Conservation (phyloP, 805 yeast species). For the Kluyveromyces siamensis region DNA sequence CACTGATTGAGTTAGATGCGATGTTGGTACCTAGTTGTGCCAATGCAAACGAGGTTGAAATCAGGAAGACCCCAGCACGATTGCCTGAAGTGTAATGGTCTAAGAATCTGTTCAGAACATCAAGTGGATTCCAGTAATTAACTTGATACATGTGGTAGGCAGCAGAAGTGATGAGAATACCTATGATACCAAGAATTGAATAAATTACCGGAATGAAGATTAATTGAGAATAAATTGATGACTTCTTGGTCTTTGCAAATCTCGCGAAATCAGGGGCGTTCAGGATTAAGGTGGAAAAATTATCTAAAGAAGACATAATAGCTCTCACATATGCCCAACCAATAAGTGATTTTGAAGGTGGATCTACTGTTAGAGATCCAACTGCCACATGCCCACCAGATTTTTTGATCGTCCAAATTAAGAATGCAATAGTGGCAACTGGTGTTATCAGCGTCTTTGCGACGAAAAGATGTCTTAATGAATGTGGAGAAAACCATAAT, state of each 20-base stretch:
- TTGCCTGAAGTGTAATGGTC: slow-evolving; percentile 37
- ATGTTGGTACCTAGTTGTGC: slow-evolving; percentile 76
- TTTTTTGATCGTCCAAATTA: slow-evolving; percentile 77
- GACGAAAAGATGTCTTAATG: slow-evolving; percentile 75
- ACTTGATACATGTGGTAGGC: slow-evolving; percentile 33
- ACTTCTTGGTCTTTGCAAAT: slow-evolving; percentile 46
- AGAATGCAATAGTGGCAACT: slow-evolving; percentile 71
- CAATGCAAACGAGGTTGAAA: slow-evolving; percentile 52
- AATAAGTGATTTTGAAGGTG: slow-evolving; percentile 24
- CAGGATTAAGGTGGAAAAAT: slow-evolving; percentile 70
- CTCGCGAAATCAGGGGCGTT: slow-evolving; percentile 82
- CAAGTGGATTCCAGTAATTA: slow-evolving; percentile 42
- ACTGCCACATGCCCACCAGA: slow-evolving; percentile 50
- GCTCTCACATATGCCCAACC: slow-evolving; percentile 78
- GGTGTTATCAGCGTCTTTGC: slow-evolving; percentile 74
- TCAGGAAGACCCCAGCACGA: slow-evolving; percentile 65
- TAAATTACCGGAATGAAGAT: slow-evolving; percentile 62
- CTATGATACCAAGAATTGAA: slow-evolving; percentile 68
- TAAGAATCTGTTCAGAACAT: slow-evolving; percentile 45
- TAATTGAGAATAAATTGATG: slow-evolving; percentile 42
- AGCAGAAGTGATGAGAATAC: slow-evolving; percentile 73
- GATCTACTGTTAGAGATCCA: slow-evolving; percentile 16
- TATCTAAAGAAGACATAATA: slow-evolving; percentile 66
- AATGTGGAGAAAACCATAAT: slow-evolving; percentile 76
- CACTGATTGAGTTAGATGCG: slow-evolving; percentile 54